Base-by-base conservation (phyloP, 345 rosid genomes). In the Cardamine resedifolia region DNA sequence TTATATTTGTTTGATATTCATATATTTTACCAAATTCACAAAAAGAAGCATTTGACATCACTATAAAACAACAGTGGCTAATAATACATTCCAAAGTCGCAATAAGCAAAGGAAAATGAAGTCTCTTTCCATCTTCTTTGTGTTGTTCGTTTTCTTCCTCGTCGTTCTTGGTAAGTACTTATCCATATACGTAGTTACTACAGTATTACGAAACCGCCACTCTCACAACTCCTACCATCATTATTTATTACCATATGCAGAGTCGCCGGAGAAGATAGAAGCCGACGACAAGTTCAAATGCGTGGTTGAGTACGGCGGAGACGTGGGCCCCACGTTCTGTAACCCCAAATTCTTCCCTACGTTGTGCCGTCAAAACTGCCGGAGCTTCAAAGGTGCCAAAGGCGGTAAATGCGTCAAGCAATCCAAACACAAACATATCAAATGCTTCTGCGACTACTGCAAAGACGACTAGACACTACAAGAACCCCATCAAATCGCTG, bases 261-360 rank as follows among this genome's bases (percentile, higher is more conserved):
- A 58, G 45, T 16, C 47, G 21, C 47, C 62, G 19, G 62, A 49
- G 44, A 74, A 58, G 72, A 58, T 49, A 38, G 78, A 58, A 51
- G 55, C 62, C 12, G 60, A 7, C 0, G 53, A 39, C 20, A 74
- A 74, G 47, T 74, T 66, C 55, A 49, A 48, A 59, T 74, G 78
- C 20, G 5, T 36, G 11, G n/a, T 6, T 0, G 78, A 58, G 20
- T 74, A 74, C 39, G 72, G 72, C 2, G 68, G 62, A n/a, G 68
- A 74, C 38, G 78, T 74, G 7, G 78, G 72, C 21, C 78, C 77
- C 0, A 66, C 72, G 53, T 74, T 74, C 6, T 74, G 78, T 74
- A 67, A 74, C 62, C 73, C 68, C 16, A 74, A 66, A 12, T 36
- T 74, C 61, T 66, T 38, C 26, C 78, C 78, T 1, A 50, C 73